phyloP scores from a whole-genome alignment of 2,329 filamentous ascomycete genomes.

The Madurella fahalii region DNA sequence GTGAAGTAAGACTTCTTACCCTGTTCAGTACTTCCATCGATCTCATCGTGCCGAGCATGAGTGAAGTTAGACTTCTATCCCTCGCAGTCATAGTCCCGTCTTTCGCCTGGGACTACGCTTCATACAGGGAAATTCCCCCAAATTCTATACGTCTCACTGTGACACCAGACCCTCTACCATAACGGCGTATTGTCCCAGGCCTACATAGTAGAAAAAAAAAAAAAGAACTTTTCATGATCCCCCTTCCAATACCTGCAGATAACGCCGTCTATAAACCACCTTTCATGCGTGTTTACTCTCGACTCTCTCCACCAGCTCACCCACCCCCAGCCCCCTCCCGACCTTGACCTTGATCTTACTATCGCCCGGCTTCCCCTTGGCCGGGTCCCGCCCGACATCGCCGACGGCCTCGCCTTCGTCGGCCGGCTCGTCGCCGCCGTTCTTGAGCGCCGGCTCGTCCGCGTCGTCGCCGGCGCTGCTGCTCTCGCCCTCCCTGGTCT shows the following conservation, averaged over 20 bases:
- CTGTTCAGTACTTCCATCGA: too few relatives aligned
- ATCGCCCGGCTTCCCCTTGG: slow-evolving; percentile 35
- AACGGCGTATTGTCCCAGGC: too few relatives aligned
- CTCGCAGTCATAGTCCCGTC: too few relatives aligned
- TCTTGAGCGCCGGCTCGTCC: neutral
- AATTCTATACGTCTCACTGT: too few relatives aligned
- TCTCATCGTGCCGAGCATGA: too few relatives aligned
- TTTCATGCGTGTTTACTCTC: slow-evolving; percentile 45
- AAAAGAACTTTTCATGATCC: too few relatives aligned
- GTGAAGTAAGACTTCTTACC: too few relatives aligned
- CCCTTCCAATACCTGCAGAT: neutral
- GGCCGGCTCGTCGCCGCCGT: slow-evolving; percentile 19
- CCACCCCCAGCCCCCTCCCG: slow-evolving; percentile 73
- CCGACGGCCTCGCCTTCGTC: slow-evolving; percentile 71
- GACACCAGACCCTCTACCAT: too few relatives aligned
- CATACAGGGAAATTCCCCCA: too few relatives aligned
- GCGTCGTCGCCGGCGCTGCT: neutral
- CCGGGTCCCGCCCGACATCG: slow-evolving; percentile 53
- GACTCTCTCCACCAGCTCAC: slow-evolving; percentile 68
- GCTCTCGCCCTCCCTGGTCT: slow-evolving; percentile 13
- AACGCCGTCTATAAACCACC: neutral
- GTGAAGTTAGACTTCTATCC: too few relatives aligned
- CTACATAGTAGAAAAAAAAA: too few relatives aligned
- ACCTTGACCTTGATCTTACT: slow-evolving; percentile 79
- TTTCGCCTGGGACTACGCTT: too few relatives aligned